Conservation (phyloP, 2,329 filamentous ascomycete species). For the Cladobotryum protrusum region DNA sequence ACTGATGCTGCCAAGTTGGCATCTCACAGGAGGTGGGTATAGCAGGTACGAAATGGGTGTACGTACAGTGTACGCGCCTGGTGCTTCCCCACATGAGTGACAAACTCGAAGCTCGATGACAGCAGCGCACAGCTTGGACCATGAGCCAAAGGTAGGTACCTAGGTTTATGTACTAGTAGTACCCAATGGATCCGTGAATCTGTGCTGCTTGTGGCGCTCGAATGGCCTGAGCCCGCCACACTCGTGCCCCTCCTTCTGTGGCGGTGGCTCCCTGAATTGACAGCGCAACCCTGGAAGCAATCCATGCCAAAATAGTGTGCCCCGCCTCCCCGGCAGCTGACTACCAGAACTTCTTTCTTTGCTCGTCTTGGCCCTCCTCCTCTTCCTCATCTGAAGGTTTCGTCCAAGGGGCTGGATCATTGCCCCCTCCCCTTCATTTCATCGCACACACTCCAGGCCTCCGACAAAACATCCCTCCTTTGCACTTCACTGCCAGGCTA, state of each 20-base stretch:
- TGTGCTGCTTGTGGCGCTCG: no score
- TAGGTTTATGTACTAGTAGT: no score
- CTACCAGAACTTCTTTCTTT: not conserved
- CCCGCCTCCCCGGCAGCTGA: constrained; percentile 12
- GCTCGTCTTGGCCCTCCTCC: not conserved
- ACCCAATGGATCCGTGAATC: no score
- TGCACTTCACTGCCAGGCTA: not conserved
- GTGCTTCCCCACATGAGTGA: no score
- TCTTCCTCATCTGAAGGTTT: not conserved
- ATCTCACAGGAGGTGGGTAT: no score
- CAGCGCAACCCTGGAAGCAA: not conserved
- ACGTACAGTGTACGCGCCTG: no score
- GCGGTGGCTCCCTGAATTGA: not conserved
- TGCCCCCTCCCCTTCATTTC: not conserved
- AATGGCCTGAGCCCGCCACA: no score
- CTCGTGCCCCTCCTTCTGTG: constrained; percentile 10
- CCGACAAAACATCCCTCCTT: not conserved
- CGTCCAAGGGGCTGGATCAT: constrained; percentile 8
- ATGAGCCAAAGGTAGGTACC: no score
- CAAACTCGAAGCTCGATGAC: no score
- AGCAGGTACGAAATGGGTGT: no score
- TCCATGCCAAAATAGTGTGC: not conserved
- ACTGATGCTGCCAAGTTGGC: no score
- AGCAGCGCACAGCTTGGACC: no score
- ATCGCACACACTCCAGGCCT: not conserved